Conservation (phyloP, 768 basidiomycete genomes). For the Tylopilus plumbeoviolaceoides region DNA sequence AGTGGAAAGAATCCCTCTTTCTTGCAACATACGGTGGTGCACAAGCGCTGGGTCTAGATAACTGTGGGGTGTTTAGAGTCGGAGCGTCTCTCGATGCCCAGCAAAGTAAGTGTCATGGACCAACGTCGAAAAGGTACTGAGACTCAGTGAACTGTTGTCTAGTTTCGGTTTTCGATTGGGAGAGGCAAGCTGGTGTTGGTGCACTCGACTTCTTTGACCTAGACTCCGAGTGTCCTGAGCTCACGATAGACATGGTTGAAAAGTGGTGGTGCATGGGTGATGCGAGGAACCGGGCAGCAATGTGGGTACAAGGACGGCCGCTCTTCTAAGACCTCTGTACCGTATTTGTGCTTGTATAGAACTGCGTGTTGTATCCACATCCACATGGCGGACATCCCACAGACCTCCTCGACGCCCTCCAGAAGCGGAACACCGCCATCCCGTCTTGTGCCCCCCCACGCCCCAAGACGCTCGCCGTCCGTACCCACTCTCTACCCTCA, state of each 20-base stretch:
- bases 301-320: conserved; percentile 75
- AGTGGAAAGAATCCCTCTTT: conserved; percentile 80
- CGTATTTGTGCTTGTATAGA: conserved; percentile 16
- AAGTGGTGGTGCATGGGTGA: conserved; percentile 92
- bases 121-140: background rate
- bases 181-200: conserved; percentile 46
- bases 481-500: conserved; percentile 55
- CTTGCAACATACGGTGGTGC: conserved; percentile 82
- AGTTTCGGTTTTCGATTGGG: conserved; percentile 49
- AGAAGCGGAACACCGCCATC: conserved; percentile 44
- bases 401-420: conserved; percentile 31
- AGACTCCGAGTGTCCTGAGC: conserved; percentile 5
- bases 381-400: conserved; percentile 26
- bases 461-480: conserved; percentile 50
- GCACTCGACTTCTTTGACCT: conserved; percentile 67
- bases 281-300: conserved; percentile 51
- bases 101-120: conserved; percentile 46
- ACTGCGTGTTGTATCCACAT: background rate
- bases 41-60: conserved; percentile 56
- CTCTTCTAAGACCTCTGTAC: conserved; percentile 1
- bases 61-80: conserved; percentile 50
- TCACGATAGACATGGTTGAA: conserved; percentile 59
- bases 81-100: conserved; percentile 76
- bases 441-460: conserved; percentile 49
- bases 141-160: background rate